phyloP scores from a whole-genome alignment of 768 basidiomycete genomes.

The Mycena galopus region DNA sequence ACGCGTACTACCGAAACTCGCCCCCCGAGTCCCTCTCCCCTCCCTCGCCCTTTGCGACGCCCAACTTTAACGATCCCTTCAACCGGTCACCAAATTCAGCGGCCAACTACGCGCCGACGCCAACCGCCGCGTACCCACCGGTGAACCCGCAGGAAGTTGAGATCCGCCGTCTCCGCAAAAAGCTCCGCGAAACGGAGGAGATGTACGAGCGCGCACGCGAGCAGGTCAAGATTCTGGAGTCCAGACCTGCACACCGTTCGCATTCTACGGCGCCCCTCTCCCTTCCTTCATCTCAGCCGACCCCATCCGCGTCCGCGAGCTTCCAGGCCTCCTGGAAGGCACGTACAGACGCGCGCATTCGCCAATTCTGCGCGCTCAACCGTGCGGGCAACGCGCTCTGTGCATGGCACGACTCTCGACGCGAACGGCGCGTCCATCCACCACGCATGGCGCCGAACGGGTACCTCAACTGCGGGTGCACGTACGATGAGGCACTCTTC shows the following conservation, averaged over 20 bases:
- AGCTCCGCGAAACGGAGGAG: constrained; percentile 74
- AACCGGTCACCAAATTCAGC: constrained; percentile 28
- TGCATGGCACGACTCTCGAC: constrained; percentile 91
- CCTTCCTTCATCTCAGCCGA: constrained; percentile 41
- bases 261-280: constrained; percentile 32
- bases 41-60: constrained; percentile 46
- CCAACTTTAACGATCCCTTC: constrained; percentile 41
- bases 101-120: constrained; percentile 33
- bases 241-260: constrained; percentile 47
- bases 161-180: constrained; percentile 66
- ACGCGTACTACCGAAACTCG: constrained; percentile 48
- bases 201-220: constrained; percentile 64
- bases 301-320: constrained; percentile 56
- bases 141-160: constrained; percentile 59
- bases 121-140: constrained; percentile 41
- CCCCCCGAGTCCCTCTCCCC: constrained; percentile 56
- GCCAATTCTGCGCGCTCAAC: constrained; percentile 84
- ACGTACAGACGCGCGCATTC: constrained; percentile 80
- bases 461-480: constrained; percentile 89
- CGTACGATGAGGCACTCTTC: constrained; percentile 86
- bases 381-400: constrained; percentile 91
- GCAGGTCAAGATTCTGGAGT: constrained; percentile 63
- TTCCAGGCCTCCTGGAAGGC: constrained; percentile 77
- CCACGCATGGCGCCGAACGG: constrained; percentile 86
- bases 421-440: constrained; percentile 82